phyloP scores from a whole-genome alignment of 371 early-diverging fungal species.

The Conidiobolus incongruus region DNA sequence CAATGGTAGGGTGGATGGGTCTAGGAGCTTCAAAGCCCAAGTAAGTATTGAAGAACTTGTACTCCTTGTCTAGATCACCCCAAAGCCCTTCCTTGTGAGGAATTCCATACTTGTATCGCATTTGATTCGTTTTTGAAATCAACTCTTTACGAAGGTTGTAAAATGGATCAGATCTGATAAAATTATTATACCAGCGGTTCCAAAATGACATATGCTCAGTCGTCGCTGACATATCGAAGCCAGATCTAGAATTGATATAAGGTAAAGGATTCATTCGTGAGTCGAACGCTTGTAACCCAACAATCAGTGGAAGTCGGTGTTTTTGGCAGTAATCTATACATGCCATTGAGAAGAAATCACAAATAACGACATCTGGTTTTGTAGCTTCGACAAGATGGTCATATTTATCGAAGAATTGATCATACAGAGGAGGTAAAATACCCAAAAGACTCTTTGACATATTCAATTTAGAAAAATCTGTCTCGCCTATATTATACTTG shows the following conservation, averaged over 20 bases:
- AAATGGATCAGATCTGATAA: not conserved
- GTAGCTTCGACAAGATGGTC: not conserved
- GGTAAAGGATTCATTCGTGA: not conserved
- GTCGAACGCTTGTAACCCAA: slow-evolving; percentile 2
- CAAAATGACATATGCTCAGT: not conserved
- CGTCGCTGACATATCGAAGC: not conserved
- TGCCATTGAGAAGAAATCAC: slow-evolving; percentile 4
- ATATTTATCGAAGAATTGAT: too few relatives aligned
- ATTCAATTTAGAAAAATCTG: too few relatives aligned
- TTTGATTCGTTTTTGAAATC: not conserved
- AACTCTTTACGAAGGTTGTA: not conserved
- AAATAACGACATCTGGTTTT: slow-evolving; percentile 4
- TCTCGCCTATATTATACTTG: too few relatives aligned
- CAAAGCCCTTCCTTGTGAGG: not conserved
- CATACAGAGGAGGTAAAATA: too few relatives aligned
- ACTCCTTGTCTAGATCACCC: not conserved
- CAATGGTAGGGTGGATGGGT: slow-evolving; percentile 1
- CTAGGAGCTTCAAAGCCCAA: slow-evolving; percentile 1
- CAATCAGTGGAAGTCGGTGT: not conserved
- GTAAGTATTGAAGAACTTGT: slow-evolving; percentile 1
- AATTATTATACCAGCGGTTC: not conserved
- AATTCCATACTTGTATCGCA: not conserved
- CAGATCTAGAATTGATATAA: not conserved
- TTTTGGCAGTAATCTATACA: slow-evolving; percentile 3
- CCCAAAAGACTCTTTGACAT: too few relatives aligned